phyloP scores from a whole-genome alignment of 2,329 filamentous ascomycete species.

The Venturia aucupariae region DNA sequence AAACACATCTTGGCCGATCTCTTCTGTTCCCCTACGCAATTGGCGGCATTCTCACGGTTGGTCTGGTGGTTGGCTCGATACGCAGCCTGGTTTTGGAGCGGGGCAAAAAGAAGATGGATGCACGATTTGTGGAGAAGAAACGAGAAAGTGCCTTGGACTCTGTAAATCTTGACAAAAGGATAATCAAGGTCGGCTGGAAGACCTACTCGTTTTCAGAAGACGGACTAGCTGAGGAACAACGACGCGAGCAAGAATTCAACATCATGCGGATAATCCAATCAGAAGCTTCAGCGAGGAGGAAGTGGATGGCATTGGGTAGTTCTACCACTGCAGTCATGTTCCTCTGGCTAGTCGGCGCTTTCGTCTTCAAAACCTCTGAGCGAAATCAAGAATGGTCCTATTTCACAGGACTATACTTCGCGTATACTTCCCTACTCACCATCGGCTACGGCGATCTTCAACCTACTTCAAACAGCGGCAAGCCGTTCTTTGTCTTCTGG shows the following conservation, averaged over 20 bases:
- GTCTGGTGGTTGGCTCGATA: slow-evolving; percentile 47
- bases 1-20: slow-evolving; percentile 40
- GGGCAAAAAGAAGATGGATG: slow-evolving; percentile 42
- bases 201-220: slow-evolving; percentile 32
- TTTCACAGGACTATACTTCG: slow-evolving; percentile 44
- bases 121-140: slow-evolving; percentile 41
- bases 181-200: slow-evolving; percentile 35
- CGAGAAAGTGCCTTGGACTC: slow-evolving; percentile 33
- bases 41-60: slow-evolving; percentile 45
- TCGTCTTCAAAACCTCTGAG: slow-evolving; percentile 41
- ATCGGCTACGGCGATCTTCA: slow-evolving; percentile 47
- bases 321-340: slow-evolving; percentile 30
- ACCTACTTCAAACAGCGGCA: slow-evolving; percentile 40
- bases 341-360: slow-evolving; percentile 40
- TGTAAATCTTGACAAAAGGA: slow-evolving; percentile 31
- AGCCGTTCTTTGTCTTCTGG: slow-evolving; percentile 50
- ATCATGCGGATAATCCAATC: slow-evolving; percentile 34
- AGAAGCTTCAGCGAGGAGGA: slow-evolving; percentile 26
- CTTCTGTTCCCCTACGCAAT: slow-evolving; percentile 47
- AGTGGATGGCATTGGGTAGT: slow-evolving; percentile 32
- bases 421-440: slow-evolving; percentile 43
- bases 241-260: slow-evolving; percentile 40
- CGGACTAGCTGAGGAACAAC: slow-evolving; percentile 29
- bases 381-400: slow-evolving; percentile 40
- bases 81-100: slow-evolving; percentile 41